Evolutionary conservation across 345 rosid species (phyloP).

Genomic region (Durio zibethinus): DNA sequence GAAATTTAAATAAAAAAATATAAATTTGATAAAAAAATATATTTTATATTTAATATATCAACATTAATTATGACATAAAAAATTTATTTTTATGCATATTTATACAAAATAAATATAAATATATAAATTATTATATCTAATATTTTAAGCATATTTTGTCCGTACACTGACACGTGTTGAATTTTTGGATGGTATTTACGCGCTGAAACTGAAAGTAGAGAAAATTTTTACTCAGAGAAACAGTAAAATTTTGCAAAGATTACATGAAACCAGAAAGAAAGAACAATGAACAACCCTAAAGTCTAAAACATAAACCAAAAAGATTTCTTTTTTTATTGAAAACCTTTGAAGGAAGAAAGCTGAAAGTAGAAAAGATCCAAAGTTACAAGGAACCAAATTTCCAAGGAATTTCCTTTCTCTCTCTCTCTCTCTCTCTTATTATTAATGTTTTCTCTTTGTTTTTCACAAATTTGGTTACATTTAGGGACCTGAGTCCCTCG

Average conservation of each 20-base stretch:
- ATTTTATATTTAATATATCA: no score
- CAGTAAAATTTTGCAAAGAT: conserved; percentile 16
- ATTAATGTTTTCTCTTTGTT: conserved; percentile 12
- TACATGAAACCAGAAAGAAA: conserved; percentile 32
- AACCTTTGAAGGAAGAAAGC: conserved; percentile 18
- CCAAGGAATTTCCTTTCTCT: conserved; percentile 14
- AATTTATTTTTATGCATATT: no score
- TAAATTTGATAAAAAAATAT: no score
- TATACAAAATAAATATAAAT: no score
- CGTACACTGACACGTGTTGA: background rate
- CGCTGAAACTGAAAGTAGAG: conserved; percentile 12
- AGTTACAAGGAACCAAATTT: conserved; percentile 6
- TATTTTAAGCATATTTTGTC: no score
- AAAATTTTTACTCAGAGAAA: background rate
- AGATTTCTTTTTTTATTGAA: background rate
- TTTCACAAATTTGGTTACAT: conserved; percentile 39
- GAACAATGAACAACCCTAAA: conserved; percentile 40
- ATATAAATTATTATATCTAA: no score
- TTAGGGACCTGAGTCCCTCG: conserved; percentile 21
- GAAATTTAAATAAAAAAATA: no score
- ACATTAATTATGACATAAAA: no score
- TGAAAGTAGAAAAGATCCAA: conserved; percentile 18
- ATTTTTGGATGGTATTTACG: conserved; percentile 5
- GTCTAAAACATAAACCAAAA: conserved; percentile 1
- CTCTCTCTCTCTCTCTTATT: no score